Evolutionary conservation across 768 basidiomycete genomes (phyloP).

Genomic region (Pisolithus sp.): DNA sequence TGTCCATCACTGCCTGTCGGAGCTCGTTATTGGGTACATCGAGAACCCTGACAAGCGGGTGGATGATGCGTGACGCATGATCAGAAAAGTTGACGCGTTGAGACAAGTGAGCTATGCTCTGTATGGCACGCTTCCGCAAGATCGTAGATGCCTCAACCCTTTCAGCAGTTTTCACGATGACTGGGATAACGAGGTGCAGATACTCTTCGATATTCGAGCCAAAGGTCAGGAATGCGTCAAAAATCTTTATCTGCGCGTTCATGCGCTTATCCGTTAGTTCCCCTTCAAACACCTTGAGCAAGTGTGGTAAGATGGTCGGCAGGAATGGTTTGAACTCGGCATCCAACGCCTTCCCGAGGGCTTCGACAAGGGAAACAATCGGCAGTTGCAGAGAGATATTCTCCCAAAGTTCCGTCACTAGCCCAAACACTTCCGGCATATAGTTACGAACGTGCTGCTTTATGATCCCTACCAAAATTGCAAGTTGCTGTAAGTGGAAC

Average conservation of each 20-base stretch:
- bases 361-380: conserved; percentile 87
- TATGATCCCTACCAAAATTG: conserved; percentile 92
- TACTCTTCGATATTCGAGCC: conserved; percentile 97
- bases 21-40: conserved; percentile 71
- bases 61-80: conserved; percentile 94
- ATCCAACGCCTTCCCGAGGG: conserved; percentile 87
- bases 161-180: conserved; percentile 89
- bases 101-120: conserved; percentile 86
- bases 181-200: conserved; percentile 91
- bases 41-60: conserved; percentile 86
- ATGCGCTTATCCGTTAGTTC: conserved; percentile 76
- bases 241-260: conserved; percentile 79
- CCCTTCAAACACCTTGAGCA: conserved; percentile 89
- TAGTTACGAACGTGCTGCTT: conserved; percentile 96
- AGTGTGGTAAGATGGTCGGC: conserved; percentile 80
- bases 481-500: conserved; percentile 91
- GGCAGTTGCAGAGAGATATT: conserved; percentile 78
- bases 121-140: conserved; percentile 83
- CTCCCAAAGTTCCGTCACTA: conserved; percentile 91
- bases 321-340: conserved; percentile 97
- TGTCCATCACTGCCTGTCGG: conserved; percentile 83
- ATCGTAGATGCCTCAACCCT: conserved; percentile 63
- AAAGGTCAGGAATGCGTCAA: conserved; percentile 92
- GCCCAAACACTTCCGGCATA: conserved; percentile 73
- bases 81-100: conserved; percentile 95